A percentile compares a stretch with the other conserved stretches of the same genome.
Conservation (phyloP, 2,329 filamentous ascomycete species). For the Cladosporium oxysporum region DNA sequence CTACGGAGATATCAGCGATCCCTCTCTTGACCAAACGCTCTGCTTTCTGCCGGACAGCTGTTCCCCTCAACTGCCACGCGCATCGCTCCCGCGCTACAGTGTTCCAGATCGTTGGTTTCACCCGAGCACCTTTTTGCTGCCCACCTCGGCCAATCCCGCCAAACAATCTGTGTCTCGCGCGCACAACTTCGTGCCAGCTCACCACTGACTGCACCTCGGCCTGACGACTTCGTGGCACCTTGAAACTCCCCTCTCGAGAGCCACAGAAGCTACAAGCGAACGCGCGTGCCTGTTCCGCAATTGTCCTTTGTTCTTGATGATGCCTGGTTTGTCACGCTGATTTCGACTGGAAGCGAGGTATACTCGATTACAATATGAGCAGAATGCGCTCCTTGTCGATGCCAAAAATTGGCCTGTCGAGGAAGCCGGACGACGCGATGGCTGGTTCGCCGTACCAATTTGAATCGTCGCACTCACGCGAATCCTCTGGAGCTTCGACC, state of each 20-base stretch:
- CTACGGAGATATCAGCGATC: slow-evolving; percentile 9
- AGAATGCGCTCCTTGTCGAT: slow-evolving; percentile 33
- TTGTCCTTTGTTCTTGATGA: slow-evolving; percentile 21
- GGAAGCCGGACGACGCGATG: slow-evolving; percentile 26
- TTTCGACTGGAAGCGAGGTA: slow-evolving; percentile 17
- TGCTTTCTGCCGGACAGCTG: slow-evolving; percentile 2
- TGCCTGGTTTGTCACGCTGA: slow-evolving; percentile 19
- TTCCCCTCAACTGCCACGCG: slow-evolving; percentile 18
- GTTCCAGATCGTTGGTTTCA: slow-evolving; percentile 19
- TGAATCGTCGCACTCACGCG: slow-evolving; percentile 37
- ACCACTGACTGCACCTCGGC: slow-evolving; percentile 21
- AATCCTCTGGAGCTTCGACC: slow-evolving; percentile 55
- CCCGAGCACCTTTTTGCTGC: slow-evolving; percentile 16
- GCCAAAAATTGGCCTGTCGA: slow-evolving; percentile 28
- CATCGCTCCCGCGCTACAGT: slow-evolving; percentile 8
- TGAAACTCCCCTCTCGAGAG: slow-evolving; percentile 24
- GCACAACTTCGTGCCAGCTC: slow-evolving; percentile 19
- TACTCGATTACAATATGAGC: slow-evolving; percentile 31
- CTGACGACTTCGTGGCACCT: slow-evolving; percentile 28
- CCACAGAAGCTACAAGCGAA: slow-evolving; percentile 26
- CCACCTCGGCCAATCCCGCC: slow-evolving; percentile 14
- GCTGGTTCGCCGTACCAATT: slow-evolving; percentile 29
- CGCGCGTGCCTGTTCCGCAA: slow-evolving; percentile 30
- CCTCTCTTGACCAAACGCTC: background rate
- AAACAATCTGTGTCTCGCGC: slow-evolving; percentile 19